Percentiles rank a stretch among this genome's conserved stretches.
Evolutionary conservation across 768 basidiomycete genomes (phyloP).

Genomic region (Serendipita sp.): DNA sequence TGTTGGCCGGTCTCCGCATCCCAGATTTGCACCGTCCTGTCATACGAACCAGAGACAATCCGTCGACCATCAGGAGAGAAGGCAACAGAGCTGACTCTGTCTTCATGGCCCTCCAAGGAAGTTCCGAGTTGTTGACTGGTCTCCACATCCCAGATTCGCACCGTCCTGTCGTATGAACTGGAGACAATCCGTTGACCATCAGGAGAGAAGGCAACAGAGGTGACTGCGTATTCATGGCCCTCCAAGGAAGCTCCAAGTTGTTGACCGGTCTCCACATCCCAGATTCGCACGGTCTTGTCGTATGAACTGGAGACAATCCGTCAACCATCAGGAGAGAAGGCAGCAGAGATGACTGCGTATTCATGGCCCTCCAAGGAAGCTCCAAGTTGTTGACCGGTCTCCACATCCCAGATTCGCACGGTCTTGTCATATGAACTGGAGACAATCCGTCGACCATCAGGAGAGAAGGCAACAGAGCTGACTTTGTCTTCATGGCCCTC

Average conservation of each 20-base stretch:
- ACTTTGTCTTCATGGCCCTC: neutral
- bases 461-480: conserved; percentile 3
- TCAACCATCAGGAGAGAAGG: neutral
- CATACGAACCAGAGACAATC: conserved; percentile 2
- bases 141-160: conserved; percentile 6
- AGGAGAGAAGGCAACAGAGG: conserved; percentile 8
- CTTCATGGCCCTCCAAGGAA: neutral
- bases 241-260: neutral
- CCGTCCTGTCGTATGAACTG: neutral
- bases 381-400: neutral
- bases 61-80: conserved; percentile 1
- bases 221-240: neutral
- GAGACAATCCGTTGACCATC: conserved; percentile 5
- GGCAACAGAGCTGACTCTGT: neutral
- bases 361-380: neutral
- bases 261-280: neutral
- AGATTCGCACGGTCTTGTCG: neutral
- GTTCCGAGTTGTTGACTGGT: neutral
- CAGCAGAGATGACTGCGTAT: neutral
- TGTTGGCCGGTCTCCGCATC: neutral
- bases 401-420: conserved; percentile 6
- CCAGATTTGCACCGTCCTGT: conserved; percentile 8
- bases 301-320: neutral
- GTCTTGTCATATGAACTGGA: neutral
- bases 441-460: conserved; percentile 1